These are phyloP conservation scores for Chaetomium strumarium DNA, from an alignment of 2,329 filamentous ascomycete species.

Conservation along the genomic window DNA sequence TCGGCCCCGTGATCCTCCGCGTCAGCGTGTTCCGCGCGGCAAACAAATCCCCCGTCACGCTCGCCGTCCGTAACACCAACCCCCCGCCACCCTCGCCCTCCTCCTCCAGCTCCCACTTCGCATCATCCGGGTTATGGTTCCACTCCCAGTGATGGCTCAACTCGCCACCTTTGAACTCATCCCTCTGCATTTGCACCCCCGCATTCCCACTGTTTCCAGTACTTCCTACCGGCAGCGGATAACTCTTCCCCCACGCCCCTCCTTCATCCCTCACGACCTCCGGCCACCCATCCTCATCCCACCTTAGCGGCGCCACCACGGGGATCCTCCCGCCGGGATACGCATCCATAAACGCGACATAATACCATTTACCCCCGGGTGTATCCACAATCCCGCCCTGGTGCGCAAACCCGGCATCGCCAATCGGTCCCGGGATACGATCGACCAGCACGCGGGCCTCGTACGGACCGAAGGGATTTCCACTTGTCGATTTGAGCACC, in stretches of 20 bases:
- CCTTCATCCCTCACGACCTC: conserved; percentile 30
- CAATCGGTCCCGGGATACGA: conserved; percentile 37
- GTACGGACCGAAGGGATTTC: conserved; percentile 48
- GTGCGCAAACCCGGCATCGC: conserved; percentile 41
- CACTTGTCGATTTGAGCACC: conserved; percentile 43
- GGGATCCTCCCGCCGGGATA: conserved; percentile 55
- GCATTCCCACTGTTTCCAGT: conserved; percentile 25
- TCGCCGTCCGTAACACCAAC: conserved; percentile 43
- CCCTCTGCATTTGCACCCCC: conserved; percentile 36
- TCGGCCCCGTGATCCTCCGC: conserved; percentile 41
- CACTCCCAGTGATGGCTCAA: conserved; percentile 51
- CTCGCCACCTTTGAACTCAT: conserved; percentile 38
- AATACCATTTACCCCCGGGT: conserved; percentile 50
- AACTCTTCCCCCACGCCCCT: conserved; percentile 43
- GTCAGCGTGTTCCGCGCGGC: conserved; percentile 43
- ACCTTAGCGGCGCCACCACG: conserved; percentile 49
- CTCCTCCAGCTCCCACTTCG: conserved; percentile 31
- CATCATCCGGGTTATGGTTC: conserved; percentile 55
- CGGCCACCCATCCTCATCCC: conserved; percentile 48
- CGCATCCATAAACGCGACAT: conserved; percentile 50
- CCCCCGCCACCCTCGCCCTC: conserved; percentile 30
- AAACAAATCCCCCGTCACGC: conserved; percentile 47
- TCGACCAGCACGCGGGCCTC: conserved; percentile 39
- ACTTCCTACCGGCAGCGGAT: conserved; percentile 33
- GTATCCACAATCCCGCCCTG: conserved; percentile 53